A percentile compares a stretch with the other conserved stretches of the same genome.
These are phyloP conservation scores for Teratosphaeria zuluensis DNA, from an alignment of 2,329 filamentous ascomycete genomes.

Conservation along the genomic window DNA sequence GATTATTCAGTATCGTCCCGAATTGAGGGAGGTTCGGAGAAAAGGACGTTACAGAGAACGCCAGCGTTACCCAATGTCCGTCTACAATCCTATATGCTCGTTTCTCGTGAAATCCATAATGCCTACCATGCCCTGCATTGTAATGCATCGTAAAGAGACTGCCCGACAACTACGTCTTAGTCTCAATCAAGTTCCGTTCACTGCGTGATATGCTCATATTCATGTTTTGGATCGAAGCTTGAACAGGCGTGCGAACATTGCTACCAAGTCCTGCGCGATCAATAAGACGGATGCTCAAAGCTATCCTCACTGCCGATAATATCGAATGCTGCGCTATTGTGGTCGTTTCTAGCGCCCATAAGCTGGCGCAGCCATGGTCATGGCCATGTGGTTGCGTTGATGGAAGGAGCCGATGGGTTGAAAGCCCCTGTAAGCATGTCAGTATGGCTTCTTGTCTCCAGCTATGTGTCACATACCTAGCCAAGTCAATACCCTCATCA, in stretches of 20 bases:
- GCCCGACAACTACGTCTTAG: background rate
- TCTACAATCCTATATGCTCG: background rate
- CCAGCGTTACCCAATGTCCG: background rate
- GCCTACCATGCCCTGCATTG: background rate
- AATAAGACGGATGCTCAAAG: background rate
- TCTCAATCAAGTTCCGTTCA: background rate
- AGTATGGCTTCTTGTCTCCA: slow-evolving; percentile 5
- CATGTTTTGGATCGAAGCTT: background rate
- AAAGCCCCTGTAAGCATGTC: slow-evolving; percentile 32
- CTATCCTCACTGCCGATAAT: background rate
- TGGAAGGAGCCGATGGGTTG: slow-evolving; percentile 41
- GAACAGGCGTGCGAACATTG: background rate
- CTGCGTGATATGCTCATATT: background rate
- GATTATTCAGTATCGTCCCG: no score
- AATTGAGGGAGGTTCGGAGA: background rate
- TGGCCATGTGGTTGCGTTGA: slow-evolving; percentile 24
- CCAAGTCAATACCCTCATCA: slow-evolving; percentile 40
- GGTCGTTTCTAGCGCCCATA: slow-evolving; percentile 13
- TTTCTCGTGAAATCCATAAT: background rate
- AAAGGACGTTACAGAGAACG: background rate
- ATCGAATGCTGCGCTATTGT: background rate
- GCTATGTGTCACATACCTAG: slow-evolving; percentile 31
- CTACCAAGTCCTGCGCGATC: background rate
- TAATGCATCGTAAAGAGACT: background rate
- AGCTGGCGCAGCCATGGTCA: slow-evolving; percentile 14